A percentile compares a stretch with the other conserved stretches of the same genome.
Evolutionary conservation across 2,329 filamentous ascomycete genomes (phyloP).

Genomic region (Ceratocystis eucalypticola): DNA sequence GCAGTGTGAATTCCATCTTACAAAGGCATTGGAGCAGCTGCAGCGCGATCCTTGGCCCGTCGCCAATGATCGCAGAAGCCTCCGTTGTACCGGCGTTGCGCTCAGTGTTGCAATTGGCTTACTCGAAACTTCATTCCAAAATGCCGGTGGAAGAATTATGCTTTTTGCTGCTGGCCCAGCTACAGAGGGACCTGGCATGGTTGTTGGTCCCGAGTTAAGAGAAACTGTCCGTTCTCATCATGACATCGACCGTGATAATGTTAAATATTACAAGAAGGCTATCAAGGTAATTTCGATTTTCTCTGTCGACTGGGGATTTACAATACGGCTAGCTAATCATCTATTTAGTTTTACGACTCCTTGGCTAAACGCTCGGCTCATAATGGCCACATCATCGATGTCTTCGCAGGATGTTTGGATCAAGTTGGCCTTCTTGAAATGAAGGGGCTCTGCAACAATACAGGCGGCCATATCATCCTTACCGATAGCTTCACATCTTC

Average conservation of each 20-base stretch:
- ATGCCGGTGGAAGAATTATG: constrained; percentile 91
- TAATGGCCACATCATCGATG: constrained; percentile 94
- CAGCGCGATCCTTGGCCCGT: constrained; percentile 98
- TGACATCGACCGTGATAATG: constrained; percentile 96
- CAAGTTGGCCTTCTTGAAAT: constrained; percentile 96
- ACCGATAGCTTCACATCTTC: constrained; percentile 98
- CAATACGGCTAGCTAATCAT: no score
- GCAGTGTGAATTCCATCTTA: constrained; percentile 94
- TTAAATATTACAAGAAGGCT: constrained; percentile 99
- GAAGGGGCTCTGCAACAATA: constrained; percentile 93
- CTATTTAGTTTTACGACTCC: constrained; percentile 70
- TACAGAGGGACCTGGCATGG: constrained; percentile 92
- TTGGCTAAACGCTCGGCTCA: constrained; percentile 88
- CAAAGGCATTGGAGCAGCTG: constrained; percentile 85
- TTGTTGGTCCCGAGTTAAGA: constrained; percentile 86
- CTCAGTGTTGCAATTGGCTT: constrained; percentile 86
- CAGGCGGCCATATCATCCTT: constrained; percentile 93
- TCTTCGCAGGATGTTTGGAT: constrained; percentile 93
- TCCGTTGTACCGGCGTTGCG: constrained; percentile 92
- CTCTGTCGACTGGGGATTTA: no score
- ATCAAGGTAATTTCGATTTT: constrained; percentile 51
- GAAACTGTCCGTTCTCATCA: constrained; percentile 97
- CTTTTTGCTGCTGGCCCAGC: constrained; percentile 88
- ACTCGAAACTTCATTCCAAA: constrained; percentile 89
- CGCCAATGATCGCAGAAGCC: constrained; percentile 75